phyloP scores from a whole-genome alignment of 495 filamentous ascomycete genomes.

The Chlorociboria aeruginascens region DNA sequence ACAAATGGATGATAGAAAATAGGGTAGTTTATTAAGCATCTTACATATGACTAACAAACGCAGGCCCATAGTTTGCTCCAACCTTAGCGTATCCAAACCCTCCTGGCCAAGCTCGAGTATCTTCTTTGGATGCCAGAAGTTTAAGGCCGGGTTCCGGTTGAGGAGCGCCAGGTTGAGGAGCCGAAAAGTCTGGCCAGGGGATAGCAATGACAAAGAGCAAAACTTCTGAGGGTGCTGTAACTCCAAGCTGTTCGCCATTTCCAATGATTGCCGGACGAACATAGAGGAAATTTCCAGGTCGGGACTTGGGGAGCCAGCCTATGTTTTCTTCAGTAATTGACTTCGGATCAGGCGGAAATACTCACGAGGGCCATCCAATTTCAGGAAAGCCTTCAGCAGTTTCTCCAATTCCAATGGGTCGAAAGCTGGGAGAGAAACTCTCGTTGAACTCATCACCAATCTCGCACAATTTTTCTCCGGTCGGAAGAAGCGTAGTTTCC shows the following conservation, averaged over 20 bases:
- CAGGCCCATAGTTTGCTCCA: slow-evolving; percentile 85
- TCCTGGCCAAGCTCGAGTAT: slow-evolving; percentile 83
- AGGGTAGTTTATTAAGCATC: too few relatives aligned
- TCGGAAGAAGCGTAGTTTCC: slow-evolving; percentile 74
- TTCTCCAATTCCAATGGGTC: slow-evolving; percentile 55
- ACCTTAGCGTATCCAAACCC: slow-evolving; percentile 91
- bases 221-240: slow-evolving; percentile 68
- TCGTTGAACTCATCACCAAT: slow-evolving; percentile 54
- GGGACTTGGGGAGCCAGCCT: slow-evolving; percentile 63
- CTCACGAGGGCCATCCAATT: slow-evolving; percentile 44
- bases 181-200: slow-evolving; percentile 50
- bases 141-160: slow-evolving; percentile 39
- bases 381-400: slow-evolving; percentile 57
- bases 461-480: slow-evolving; percentile 65
- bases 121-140: slow-evolving; percentile 64
- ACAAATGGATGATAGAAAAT: too few relatives aligned
- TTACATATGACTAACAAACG: slow-evolving; percentile 43
- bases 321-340: background rate
- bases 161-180: slow-evolving; percentile 30
- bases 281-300: slow-evolving; percentile 64
- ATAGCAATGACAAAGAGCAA: slow-evolving; percentile 70
- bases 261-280: slow-evolving; percentile 77
- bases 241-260: slow-evolving; percentile 65
- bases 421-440: slow-evolving; percentile 72
- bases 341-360: background rate